Evolutionary conservation across 1,139 yeast genomes (phyloP).

Genomic region (Zygotorulaspora mrakii): DNA sequence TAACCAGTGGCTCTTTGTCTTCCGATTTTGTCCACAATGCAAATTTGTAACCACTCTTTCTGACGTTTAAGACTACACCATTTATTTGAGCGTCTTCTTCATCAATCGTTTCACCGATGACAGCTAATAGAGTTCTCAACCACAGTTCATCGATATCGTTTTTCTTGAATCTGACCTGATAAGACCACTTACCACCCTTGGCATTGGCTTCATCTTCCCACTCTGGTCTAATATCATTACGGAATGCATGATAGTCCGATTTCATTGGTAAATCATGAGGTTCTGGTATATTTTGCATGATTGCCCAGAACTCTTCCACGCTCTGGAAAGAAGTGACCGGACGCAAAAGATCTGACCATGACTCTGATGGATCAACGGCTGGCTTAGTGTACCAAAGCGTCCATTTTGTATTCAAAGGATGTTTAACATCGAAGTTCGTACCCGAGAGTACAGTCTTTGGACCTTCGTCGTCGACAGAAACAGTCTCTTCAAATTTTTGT

Average conservation of each 20-base stretch:
- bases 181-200: slow-evolving; percentile 94
- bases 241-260: slow-evolving; percentile 94
- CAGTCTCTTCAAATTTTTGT: slow-evolving; percentile 33
- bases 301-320: slow-evolving; percentile 99
- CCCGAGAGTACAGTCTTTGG: slow-evolving; percentile 33
- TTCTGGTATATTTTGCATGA: slow-evolving; percentile 87
- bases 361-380: slow-evolving; percentile 69
- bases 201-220: slow-evolving; percentile 94
- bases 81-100: slow-evolving; percentile 76
- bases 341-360: slow-evolving; percentile 91
- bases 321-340: slow-evolving; percentile 89
- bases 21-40: slow-evolving; percentile 92
- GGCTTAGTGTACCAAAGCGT: slow-evolving; percentile 98
- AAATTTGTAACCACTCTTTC: slow-evolving; percentile 78
- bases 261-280: slow-evolving; percentile 88
- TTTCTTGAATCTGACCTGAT: slow-evolving; percentile 63
- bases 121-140: slow-evolving; percentile 86
- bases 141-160: slow-evolving; percentile 81
- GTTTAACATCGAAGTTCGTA: slow-evolving; percentile 46
- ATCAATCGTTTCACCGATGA: slow-evolving; percentile 93
- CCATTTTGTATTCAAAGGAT: slow-evolving; percentile 91
- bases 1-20: slow-evolving; percentile 56
- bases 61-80: slow-evolving; percentile 88
- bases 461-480: slow-evolving; percentile 25
- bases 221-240: slow-evolving; percentile 93